Evolutionary conservation across 1,284 basidiomycete genomes (phyloP), one percentile per base, ranked within the genome.

Genomic region (Heterobasidion occidentale): DNA sequence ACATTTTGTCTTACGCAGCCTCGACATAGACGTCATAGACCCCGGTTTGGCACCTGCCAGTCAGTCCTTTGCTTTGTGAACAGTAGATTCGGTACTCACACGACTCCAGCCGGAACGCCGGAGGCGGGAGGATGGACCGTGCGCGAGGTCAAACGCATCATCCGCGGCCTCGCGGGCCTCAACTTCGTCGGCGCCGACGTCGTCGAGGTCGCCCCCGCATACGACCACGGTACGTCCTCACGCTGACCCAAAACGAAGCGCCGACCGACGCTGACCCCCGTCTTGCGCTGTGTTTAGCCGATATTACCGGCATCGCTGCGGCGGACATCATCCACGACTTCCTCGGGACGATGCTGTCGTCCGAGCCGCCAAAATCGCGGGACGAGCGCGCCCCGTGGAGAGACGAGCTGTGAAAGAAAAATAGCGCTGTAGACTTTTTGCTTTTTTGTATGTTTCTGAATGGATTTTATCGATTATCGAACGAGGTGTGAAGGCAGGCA

Each of bases 161-260:
- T 91, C 53, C 81, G 89, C 56, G 89, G 89, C 20, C 76, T 92
- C 9, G 80, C 81, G 3, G 89, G 88, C 5, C 70, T 92, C 38
- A 90, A 91, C 64, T 85, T 90, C 57, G 81, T 90, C 45, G 84
- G 88, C 49, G 84, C 83, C 1, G 87, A 90, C 65, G 73, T 92
- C 52, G 89, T 91, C 19, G 89, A 91, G 69, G 88, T 91, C n/a
- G 74, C 88, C 3, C 88, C 90, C 27, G 82, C 86, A n/a, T 92
- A 90, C 63, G 88, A 91, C 66, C 77, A 83, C 60, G 82, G 74
- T 77, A 52, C 6, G 72, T 61, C 38, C 36, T 44, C 48, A 42
- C 11, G 2, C n/a, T 42, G 38, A 1, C 12, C 38, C n/a, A 0
- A 7, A 12, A 27, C 27, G 27, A 27, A 27, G 4, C 27, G 33